These are phyloP conservation scores for Solanum arcanum DNA, from an alignment of 257 asterid species.

Conservation along the genomic window DNA sequence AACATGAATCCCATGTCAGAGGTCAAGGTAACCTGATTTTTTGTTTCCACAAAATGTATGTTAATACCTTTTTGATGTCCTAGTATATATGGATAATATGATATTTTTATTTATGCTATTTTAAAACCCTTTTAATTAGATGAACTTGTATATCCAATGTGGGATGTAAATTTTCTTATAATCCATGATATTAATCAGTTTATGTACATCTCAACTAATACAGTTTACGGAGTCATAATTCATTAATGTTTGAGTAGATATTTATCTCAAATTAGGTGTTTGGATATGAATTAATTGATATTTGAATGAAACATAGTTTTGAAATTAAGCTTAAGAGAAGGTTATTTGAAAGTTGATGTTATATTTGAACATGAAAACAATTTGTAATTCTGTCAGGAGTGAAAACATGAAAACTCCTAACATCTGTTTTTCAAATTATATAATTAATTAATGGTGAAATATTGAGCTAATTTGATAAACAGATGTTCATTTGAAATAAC, in stretches of 20 bases:
- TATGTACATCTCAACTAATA: not conserved
- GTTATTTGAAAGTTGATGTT: not conserved
- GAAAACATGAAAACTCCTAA: not conserved
- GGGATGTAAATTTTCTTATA: not conserved
- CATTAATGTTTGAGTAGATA: not conserved
- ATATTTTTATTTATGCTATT: not conserved
- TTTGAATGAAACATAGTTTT: not conserved
- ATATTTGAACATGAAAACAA: not conserved
- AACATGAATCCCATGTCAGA: slow-evolving; percentile 5
- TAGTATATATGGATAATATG: too few species aligned
- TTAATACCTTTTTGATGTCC: not conserved
- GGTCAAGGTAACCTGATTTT: slow-evolving; percentile 2
- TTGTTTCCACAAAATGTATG: not conserved
- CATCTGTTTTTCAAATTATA: not conserved
- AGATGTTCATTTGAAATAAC: not conserved
- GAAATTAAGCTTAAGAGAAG: not conserved
- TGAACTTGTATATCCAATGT: not conserved
- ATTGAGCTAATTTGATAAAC: not conserved
- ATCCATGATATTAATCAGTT: not conserved
- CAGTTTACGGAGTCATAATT: not conserved
- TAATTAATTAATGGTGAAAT: not conserved
- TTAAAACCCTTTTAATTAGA: not conserved
- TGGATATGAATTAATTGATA: not conserved
- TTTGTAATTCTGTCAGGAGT: not conserved
- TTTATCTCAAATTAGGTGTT: not conserved